Percentiles rank a stretch among this genome's conserved stretches.
Evolutionary conservation across 2,329 filamentous ascomycete species (phyloP).

Genomic region (Drechslerella coelobrocha): DNA sequence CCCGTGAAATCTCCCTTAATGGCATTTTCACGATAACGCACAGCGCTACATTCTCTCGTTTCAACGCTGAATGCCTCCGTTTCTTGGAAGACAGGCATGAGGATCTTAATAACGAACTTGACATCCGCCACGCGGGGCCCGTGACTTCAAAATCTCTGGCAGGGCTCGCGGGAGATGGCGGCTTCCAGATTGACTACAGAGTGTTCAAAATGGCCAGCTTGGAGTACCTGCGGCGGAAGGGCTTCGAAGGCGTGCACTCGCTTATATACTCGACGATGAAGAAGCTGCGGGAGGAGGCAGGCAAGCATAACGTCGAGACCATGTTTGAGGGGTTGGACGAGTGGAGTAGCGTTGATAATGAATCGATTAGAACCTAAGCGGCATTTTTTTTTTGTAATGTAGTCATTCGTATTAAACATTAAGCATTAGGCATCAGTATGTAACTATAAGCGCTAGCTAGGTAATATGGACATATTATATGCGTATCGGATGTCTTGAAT

Average conservation of each 20-base stretch:
- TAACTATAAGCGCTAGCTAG: conserved; percentile 1
- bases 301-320: conserved; percentile 30
- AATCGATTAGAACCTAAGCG: conserved; percentile 6
- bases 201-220: conserved; percentile 78
- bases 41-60: conserved; percentile 66
- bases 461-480: conserved; percentile 7
- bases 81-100: conserved; percentile 66
- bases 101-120: conserved; percentile 57
- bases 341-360: conserved; percentile 15
- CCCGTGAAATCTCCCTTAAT: conserved; percentile 57
- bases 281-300: conserved; percentile 51
- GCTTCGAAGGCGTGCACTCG: conserved; percentile 70
- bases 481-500: neutral
- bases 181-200: conserved; percentile 72
- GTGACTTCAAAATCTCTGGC: conserved; percentile 72
- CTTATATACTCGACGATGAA: conserved; percentile 84
- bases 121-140: conserved; percentile 68
- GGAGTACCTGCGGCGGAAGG: conserved; percentile 69
- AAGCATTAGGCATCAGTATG: conserved; percentile 13
- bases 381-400: neutral
- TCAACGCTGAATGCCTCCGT: conserved; percentile 66
- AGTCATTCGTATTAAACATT: conserved; percentile 14
- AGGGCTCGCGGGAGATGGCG: conserved; percentile 69
- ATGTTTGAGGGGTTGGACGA: conserved; percentile 44
- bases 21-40: conserved; percentile 67